A percentile compares a stretch with the other conserved stretches of the same genome.
Evolutionary conservation across 176 grass and related monocot genomes (phyloP).

Genomic region (Oryza rufipogon): DNA sequence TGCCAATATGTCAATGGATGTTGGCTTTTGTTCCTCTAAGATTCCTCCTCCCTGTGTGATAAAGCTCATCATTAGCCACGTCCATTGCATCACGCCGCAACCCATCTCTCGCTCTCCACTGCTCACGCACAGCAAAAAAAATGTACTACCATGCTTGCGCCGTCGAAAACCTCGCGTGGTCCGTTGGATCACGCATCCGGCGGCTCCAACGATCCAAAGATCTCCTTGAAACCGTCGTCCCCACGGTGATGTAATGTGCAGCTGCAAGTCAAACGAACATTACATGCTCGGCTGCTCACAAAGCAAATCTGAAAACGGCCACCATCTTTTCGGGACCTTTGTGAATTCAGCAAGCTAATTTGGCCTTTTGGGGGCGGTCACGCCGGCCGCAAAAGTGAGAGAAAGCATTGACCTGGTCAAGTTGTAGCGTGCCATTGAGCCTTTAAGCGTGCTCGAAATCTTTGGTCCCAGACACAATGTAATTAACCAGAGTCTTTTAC

Average conservation of each 20-base stretch:
- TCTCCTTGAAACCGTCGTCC: background rate
- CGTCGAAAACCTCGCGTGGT: background rate
- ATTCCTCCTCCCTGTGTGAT: constrained; percentile 52
- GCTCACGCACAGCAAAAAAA: background rate
- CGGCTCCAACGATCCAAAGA: background rate
- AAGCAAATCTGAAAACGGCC: constrained; percentile 47
- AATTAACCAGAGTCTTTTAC: background rate
- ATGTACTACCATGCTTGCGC: background rate
- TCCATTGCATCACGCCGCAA: constrained; percentile 42
- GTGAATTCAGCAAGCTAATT: constrained; percentile 1
- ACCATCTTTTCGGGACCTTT: constrained; percentile 51
- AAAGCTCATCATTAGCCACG: constrained; percentile 67
- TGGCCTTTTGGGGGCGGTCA: constrained; percentile 33
- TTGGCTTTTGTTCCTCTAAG: constrained; percentile 54
- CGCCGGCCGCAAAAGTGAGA: constrained; percentile 38
- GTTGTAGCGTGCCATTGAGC: background rate
- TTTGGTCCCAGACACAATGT: constrained; percentile 23
- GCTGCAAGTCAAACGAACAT: constrained; percentile 31
- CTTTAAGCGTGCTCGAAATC: constrained; percentile 22
- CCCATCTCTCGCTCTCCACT: background rate
- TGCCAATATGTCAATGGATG: constrained; percentile 58
- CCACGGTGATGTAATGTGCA: constrained; percentile 25
- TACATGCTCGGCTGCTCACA: background rate
- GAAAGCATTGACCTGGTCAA: constrained; percentile 33
- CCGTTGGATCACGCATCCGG: constrained; percentile 1